These are phyloP conservation scores for Earliella scabrosa DNA, from an alignment of 1,284 basidiomycete species.

Conservation along the genomic window DNA sequence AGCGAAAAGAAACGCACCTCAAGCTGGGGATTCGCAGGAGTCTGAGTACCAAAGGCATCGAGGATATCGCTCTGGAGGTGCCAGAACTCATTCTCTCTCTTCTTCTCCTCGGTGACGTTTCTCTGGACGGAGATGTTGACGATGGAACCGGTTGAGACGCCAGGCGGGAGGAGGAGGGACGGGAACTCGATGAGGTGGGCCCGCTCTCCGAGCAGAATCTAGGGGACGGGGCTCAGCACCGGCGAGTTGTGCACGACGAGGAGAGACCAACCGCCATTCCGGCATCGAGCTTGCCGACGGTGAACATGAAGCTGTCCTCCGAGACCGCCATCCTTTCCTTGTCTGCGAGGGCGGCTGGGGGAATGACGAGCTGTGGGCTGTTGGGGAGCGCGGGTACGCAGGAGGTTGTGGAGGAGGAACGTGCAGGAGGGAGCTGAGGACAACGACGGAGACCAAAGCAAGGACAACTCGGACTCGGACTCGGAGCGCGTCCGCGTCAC, in stretches of 20 bases:
- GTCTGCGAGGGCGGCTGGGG: not conserved
- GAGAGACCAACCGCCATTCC: conserved; percentile 74
- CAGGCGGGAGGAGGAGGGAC: conserved; percentile 88
- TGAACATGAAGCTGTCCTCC: conserved; percentile 66
- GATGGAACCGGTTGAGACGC: conserved; percentile 91
- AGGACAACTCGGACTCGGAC: no score
- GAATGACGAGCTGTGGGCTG: not conserved
- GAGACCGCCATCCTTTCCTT: conserved; percentile 33
- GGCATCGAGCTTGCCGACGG: conserved; percentile 77
- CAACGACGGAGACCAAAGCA: no score
- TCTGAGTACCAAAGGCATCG: conserved; percentile 68
- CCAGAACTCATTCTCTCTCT: conserved; percentile 82
- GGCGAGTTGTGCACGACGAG: no score
- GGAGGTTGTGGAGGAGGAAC: not conserved
- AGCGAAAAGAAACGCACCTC: conserved; percentile 49
- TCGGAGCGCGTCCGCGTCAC: not conserved
- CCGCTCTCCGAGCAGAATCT: conserved; percentile 91
- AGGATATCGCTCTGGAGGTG: conserved; percentile 81
- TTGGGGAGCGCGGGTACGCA: no score
- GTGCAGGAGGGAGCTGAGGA: no score
- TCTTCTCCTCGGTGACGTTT: conserved; percentile 82
- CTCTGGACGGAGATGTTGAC: conserved; percentile 93
- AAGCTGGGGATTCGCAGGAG: conserved; percentile 76
- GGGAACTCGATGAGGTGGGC: conserved; percentile 97
- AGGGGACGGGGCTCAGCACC: not conserved